phyloP scores from a whole-genome alignment of 768 basidiomycete species.

The Kwoniella shandongensis region DNA sequence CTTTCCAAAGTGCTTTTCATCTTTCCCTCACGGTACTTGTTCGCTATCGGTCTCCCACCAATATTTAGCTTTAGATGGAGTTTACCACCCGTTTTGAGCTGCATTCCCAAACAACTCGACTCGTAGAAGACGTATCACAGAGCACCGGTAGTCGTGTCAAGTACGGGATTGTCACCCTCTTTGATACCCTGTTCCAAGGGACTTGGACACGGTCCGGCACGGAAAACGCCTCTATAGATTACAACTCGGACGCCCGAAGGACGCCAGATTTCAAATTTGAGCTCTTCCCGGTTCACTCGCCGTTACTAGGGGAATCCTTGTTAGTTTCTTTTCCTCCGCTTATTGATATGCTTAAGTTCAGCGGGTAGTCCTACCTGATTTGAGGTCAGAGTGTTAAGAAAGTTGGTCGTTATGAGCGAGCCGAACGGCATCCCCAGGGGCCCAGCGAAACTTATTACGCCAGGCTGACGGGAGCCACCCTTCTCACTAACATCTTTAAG shows the following conservation, averaged over 20 bases:
- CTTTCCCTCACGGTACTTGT: slow-evolving; percentile 81
- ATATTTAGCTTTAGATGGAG: slow-evolving; percentile 83
- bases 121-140: slow-evolving; percentile 73
- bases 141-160: slow-evolving; percentile 64
- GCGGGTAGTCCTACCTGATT: slow-evolving; percentile 80
- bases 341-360: slow-evolving; percentile 88
- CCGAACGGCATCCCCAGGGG: slow-evolving; percentile 12
- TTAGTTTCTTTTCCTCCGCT: slow-evolving; percentile 90
- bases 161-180: slow-evolving; percentile 57
- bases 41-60: slow-evolving; percentile 78
- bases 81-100: slow-evolving; percentile 80
- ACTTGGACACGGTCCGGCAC: slow-evolving; percentile 72
- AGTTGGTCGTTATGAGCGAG: slow-evolving; percentile 41
- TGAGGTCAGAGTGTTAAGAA: slow-evolving; percentile 61
- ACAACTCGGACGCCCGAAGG: slow-evolving; percentile 67
- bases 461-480: slow-evolving; percentile 31
- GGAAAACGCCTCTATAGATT: slow-evolving; percentile 75
- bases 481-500: slow-evolving; percentile 59
- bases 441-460: slow-evolving; percentile 60
- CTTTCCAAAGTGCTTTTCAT: slow-evolving; percentile 79
- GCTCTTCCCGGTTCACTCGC: slow-evolving; percentile 81
- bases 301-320: slow-evolving; percentile 85
- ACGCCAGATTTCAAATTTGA: slow-evolving; percentile 78
- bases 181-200: slow-evolving; percentile 75
- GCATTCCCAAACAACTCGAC: slow-evolving; percentile 84